These are phyloP conservation scores for Entomortierella chlamydospora DNA, from an alignment of 192 early-diverging fungal species.

Conservation along the genomic window DNA sequence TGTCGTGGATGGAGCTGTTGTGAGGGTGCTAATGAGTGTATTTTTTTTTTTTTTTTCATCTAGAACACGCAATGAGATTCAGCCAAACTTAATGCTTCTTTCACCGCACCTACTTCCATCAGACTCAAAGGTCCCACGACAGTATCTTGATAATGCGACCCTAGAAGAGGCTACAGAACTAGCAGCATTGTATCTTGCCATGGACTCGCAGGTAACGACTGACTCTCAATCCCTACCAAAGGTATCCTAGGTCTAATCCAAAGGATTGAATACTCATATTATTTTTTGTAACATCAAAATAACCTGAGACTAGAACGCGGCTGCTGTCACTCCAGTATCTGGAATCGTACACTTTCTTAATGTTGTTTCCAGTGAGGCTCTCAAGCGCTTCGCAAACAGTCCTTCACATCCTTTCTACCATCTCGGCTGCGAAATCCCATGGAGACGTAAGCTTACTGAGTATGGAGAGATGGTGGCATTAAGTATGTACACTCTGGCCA, in stretches of 20 bases:
- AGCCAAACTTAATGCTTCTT: conserved; percentile 23
- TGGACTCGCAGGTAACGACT: conserved; percentile 42
- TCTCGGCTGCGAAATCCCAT: conserved; percentile 31
- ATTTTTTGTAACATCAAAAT: no score
- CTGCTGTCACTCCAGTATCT: conserved; percentile 32
- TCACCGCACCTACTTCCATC: not conserved
- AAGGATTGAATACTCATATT: no score
- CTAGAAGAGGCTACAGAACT: conserved; percentile 37
- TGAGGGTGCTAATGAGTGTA: not conserved
- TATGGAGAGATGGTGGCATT: conserved; percentile 22
- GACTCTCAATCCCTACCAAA: no score
- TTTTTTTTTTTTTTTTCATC: not conserved
- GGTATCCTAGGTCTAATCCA: not conserved
- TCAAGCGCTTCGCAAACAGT: conserved; percentile 13
- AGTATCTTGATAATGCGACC: conserved; percentile 39
- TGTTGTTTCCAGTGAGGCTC: conserved; percentile 12
- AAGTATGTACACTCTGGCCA: not conserved
- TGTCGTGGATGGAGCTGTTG: not conserved
- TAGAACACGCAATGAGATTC: conserved; percentile 52
- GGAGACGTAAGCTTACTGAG: conserved; percentile 14
- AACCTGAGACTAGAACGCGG: conserved; percentile 19
- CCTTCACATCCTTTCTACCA: conserved; percentile 41
- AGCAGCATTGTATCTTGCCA: conserved; percentile 19
- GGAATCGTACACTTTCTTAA: conserved; percentile 27
- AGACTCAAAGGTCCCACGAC: conserved; percentile 7